These are phyloP conservation scores for Podosphaera xanthii DNA, from an alignment of 2,329 filamentous ascomycete species.

Conservation along the genomic window DNA sequence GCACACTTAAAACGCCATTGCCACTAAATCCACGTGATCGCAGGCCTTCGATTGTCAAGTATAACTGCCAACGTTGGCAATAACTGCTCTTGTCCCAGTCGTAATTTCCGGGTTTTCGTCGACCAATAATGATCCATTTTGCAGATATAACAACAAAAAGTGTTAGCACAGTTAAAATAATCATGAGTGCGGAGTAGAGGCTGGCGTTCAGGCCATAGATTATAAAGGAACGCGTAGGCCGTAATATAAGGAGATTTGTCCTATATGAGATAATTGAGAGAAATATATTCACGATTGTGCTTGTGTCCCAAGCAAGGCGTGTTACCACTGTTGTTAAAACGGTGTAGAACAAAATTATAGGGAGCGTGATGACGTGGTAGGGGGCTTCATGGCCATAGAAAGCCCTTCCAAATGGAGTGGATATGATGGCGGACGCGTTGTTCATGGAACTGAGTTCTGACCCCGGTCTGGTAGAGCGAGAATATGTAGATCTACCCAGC, in stretches of 20 bases:
- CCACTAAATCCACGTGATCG: conserved; percentile 26
- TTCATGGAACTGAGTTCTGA: neutral
- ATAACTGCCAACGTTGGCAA: conserved; percentile 34
- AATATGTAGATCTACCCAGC: neutral
- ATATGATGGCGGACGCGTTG: conserved; percentile 3
- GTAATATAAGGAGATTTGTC: conserved; percentile 11
- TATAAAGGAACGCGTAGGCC: conserved; percentile 15
- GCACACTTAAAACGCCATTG: conserved; percentile 26
- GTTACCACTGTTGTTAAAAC: conserved; percentile 23
- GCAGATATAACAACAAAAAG: conserved; percentile 19
- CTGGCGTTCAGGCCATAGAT: conserved; percentile 21
- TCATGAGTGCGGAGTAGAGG: conserved; percentile 22
- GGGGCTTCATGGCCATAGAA: conserved; percentile 28
- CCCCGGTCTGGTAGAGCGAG: neutral
- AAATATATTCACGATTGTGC: conserved; percentile 24
- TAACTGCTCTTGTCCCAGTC: conserved; percentile 34
- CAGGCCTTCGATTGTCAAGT: conserved; percentile 27
- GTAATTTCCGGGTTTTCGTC: conserved; percentile 27
- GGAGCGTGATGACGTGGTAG: conserved; percentile 26
- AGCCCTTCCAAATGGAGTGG: conserved; percentile 29
- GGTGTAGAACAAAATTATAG: conserved; percentile 27
- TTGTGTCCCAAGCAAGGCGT: conserved; percentile 27
- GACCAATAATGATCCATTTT: conserved; percentile 30
- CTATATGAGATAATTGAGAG: conserved; percentile 17
- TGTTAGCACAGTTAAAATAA: conserved; percentile 21